These are phyloP conservation scores for Lachancea mirantina DNA, from an alignment of 805 yeast genomes.

Conservation along the genomic window DNA sequence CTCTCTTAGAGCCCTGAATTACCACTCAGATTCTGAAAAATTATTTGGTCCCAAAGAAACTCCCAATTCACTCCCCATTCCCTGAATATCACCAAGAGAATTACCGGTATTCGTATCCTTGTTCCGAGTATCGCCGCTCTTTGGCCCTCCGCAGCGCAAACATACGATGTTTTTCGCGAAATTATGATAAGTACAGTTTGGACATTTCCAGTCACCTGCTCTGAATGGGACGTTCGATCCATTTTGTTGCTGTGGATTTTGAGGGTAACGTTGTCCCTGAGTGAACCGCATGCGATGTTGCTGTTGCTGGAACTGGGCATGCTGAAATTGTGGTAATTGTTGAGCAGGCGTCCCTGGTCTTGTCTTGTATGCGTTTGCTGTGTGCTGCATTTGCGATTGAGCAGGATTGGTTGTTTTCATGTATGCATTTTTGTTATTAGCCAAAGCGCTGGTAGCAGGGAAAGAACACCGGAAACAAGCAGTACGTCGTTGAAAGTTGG, in stretches of 20 bases:
- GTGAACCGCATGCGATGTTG: conserved; percentile 11
- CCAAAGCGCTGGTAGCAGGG: conserved; percentile 72
- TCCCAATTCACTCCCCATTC: conserved; percentile 15
- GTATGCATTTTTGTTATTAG: conserved; percentile 30
- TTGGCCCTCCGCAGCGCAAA: conserved; percentile 79
- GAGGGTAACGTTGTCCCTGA: conserved; percentile 6
- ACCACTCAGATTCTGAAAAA: conserved; percentile 21
- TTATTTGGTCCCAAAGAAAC: conserved; percentile 17
- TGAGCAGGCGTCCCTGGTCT: conserved; percentile 9
- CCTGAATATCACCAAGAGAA: conserved; percentile 7
- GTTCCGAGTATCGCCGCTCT: conserved; percentile 16
- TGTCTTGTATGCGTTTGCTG: conserved; percentile 7
- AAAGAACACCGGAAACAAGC: conserved; percentile 91
- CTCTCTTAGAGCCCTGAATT: conserved; percentile 2
- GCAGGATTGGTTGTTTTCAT: conserved; percentile 8
- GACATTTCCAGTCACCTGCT: conserved; percentile 96
- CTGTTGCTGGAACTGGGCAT: conserved; percentile 19
- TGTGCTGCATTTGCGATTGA: conserved; percentile 10
- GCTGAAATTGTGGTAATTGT: conserved; percentile 15
- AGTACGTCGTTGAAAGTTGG: conserved; percentile 88
- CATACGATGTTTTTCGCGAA: conserved; percentile 87
- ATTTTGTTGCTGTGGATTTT: conserved; percentile 22
- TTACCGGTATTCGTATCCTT: conserved; percentile 10
- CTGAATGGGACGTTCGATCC: conserved; percentile 75
- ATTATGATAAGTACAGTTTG: conserved; percentile 76